phyloP scores from a whole-genome alignment of 2,329 filamentous ascomycete species.

The Chaetothyriales sp. region DNA sequence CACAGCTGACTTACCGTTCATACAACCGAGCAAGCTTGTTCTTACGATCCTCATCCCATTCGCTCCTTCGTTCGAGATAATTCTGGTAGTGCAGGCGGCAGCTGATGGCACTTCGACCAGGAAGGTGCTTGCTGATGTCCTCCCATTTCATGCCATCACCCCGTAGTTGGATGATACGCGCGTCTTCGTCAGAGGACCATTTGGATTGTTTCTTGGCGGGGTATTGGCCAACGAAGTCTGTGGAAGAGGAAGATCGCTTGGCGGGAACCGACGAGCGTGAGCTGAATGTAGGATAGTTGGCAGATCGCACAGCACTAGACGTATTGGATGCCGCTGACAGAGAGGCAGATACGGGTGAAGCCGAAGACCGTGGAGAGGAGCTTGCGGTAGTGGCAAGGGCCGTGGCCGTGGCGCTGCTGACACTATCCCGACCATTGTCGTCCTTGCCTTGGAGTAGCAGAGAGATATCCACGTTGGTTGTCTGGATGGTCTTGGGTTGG shows the following conservation, averaged over 20 bases:
- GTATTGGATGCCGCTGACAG: not conserved
- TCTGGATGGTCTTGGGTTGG: not conserved
- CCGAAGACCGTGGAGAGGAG: slow-evolving; percentile 1
- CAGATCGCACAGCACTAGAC: slow-evolving; percentile 4
- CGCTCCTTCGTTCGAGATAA: slow-evolving; percentile 79
- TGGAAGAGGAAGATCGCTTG: slow-evolving; percentile 27
- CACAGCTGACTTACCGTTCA: slow-evolving; percentile 56
- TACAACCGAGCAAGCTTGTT: slow-evolving; percentile 91
- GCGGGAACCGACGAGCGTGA: slow-evolving; percentile 14
- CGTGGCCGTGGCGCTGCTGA: not conserved
- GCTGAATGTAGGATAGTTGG: slow-evolving; percentile 13
- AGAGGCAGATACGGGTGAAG: slow-evolving; percentile 1
- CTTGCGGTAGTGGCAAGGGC: not conserved
- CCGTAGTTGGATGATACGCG: slow-evolving; percentile 81
- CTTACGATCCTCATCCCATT: slow-evolving; percentile 96
- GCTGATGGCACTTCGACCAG: slow-evolving; percentile 83
- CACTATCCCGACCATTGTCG: slow-evolving; percentile 10
- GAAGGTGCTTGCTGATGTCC: slow-evolving; percentile 83
- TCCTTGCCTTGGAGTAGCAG: slow-evolving; percentile 57
- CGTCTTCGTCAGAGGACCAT: slow-evolving; percentile 87
- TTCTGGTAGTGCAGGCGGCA: slow-evolving; percentile 95
- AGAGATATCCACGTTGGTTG: slow-evolving; percentile 80
- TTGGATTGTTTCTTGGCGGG: slow-evolving; percentile 92
- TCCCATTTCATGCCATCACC: slow-evolving; percentile 97
- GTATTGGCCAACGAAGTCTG: slow-evolving; percentile 37